Conservation (phyloP, 2,329 filamentous ascomycete species). For the Pseudopithomyces chartarum region DNA sequence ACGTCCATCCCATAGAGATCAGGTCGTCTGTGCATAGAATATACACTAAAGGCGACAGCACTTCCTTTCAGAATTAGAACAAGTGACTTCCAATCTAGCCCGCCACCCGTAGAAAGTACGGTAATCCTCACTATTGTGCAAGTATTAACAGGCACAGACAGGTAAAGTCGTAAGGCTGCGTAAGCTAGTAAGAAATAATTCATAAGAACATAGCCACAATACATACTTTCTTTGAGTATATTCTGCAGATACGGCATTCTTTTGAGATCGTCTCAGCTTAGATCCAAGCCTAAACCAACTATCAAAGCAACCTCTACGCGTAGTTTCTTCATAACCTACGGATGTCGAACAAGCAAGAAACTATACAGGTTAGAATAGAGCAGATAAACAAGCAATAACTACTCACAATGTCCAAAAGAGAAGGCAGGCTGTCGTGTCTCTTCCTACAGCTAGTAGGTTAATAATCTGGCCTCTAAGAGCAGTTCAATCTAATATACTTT, state of each 20-base stretch:
- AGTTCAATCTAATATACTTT: slow-evolving; percentile 43
- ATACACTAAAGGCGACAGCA: slow-evolving; percentile 22
- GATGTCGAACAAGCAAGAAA: slow-evolving; percentile 39
- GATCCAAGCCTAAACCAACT: slow-evolving; percentile 42
- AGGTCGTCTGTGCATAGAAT: slow-evolving; percentile 23
- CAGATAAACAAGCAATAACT: not conserved
- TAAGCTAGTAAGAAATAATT: not conserved
- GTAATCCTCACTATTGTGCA: slow-evolving; percentile 28
- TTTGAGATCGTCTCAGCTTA: slow-evolving; percentile 50
- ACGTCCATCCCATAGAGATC: slow-evolving; percentile 26
- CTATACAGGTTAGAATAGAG: slow-evolving; percentile 9
- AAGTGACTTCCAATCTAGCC: slow-evolving; percentile 27
- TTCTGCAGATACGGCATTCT: slow-evolving; percentile 32
- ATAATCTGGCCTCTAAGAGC: slow-evolving; percentile 48
- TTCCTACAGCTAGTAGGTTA: slow-evolving; percentile 43
- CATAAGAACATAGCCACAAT: not conserved
- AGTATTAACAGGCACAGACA: slow-evolving; percentile 31
- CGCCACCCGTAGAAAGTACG: slow-evolving; percentile 33
- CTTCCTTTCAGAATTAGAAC: slow-evolving; percentile 35
- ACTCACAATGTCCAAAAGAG: slow-evolving; percentile 32
- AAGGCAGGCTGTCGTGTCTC: slow-evolving; percentile 39
- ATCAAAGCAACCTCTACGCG: slow-evolving; percentile 38
- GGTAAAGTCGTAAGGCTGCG: slow-evolving; percentile 32
- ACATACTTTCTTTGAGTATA: slow-evolving; percentile 47
- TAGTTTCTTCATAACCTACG: slow-evolving; percentile 37